These are phyloP conservation scores for Entophlyctis luteolus DNA, from an alignment of 192 early-diverging fungal species.

Conservation along the genomic window DNA sequence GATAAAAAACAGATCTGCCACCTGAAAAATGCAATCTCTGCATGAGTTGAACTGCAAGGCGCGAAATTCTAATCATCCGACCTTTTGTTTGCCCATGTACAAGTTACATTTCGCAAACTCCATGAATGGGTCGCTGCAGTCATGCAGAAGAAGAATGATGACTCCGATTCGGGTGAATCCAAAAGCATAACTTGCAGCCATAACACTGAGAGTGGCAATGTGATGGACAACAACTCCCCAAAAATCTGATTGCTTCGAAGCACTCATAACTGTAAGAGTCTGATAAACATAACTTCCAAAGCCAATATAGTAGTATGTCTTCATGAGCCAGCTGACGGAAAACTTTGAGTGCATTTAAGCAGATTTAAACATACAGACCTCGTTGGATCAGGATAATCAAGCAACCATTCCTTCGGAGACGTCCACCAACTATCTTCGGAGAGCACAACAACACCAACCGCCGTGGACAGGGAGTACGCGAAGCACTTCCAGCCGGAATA, in stretches of 20 bases:
- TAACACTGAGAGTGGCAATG: conserved; percentile 37
- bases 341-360: neutral
- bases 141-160: conserved; percentile 45
- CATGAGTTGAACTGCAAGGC: neutral
- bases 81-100: conserved; percentile 40
- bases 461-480: conserved; percentile 11
- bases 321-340: conserved; percentile 18
- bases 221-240: conserved; percentile 41
- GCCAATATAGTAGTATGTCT: conserved; percentile 40
- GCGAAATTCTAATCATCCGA: conserved; percentile 5
- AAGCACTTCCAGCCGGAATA: conserved; percentile 21
- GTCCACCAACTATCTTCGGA: conserved; percentile 17
- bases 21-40: neutral
- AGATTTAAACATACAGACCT: conserved; percentile 8
- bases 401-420: conserved; percentile 17
- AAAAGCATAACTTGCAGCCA: conserved; percentile 37
- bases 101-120: conserved; percentile 47
- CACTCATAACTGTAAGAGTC: conserved; percentile 31
- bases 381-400: conserved; percentile 20
- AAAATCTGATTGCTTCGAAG: conserved; percentile 41
- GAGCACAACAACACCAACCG: conserved; percentile 20
- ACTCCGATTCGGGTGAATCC: conserved; percentile 42
- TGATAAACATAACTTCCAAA: conserved; percentile 39
- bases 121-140: conserved; percentile 48
- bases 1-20: conserved; percentile 27